Percentiles rank a stretch among this genome's conserved stretches.
phyloP scores from a whole-genome alignment of 2,329 filamentous ascomycete species.

The Trichoderma hamatum region DNA sequence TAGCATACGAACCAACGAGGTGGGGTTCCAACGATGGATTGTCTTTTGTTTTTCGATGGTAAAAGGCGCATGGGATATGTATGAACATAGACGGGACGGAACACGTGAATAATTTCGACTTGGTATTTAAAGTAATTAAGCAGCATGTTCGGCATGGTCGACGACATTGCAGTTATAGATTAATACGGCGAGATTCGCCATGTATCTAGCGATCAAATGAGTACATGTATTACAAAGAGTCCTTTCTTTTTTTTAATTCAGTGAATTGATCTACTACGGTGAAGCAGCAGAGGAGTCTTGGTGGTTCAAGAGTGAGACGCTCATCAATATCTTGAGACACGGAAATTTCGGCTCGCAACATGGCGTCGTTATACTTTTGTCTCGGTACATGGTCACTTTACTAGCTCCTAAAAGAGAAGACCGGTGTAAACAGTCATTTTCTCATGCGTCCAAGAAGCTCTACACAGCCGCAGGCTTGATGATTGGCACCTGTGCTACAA shows the following conservation, averaged over 20 bases:
- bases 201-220: conserved; percentile 22
- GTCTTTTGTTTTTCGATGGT: conserved; percentile 9
- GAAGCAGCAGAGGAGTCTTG: background rate
- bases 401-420: background rate
- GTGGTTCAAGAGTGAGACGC: background rate
- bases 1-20: conserved; percentile 14
- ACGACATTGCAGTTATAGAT: conserved; percentile 25
- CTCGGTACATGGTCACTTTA: background rate
- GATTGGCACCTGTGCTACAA: background rate
- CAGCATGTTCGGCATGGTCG: conserved; percentile 12
- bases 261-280: background rate
- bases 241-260: background rate
- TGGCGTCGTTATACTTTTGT: conserved; percentile 2
- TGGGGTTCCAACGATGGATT: conserved; percentile 9
- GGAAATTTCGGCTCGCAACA: conserved; percentile 1
- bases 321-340: background rate
- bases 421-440: background rate
- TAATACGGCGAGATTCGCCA: conserved; percentile 22
- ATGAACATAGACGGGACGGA: conserved; percentile 24
- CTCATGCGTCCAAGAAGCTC: background rate
- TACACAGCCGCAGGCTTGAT: background rate
- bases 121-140: conserved; percentile 7
- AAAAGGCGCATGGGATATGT: conserved; percentile 25
- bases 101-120: conserved; percentile 17
- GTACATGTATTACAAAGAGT: background rate